Evolutionary conservation across 164 flowering plant species (phyloP).

Genomic region (Macadamia tetraphylla): DNA sequence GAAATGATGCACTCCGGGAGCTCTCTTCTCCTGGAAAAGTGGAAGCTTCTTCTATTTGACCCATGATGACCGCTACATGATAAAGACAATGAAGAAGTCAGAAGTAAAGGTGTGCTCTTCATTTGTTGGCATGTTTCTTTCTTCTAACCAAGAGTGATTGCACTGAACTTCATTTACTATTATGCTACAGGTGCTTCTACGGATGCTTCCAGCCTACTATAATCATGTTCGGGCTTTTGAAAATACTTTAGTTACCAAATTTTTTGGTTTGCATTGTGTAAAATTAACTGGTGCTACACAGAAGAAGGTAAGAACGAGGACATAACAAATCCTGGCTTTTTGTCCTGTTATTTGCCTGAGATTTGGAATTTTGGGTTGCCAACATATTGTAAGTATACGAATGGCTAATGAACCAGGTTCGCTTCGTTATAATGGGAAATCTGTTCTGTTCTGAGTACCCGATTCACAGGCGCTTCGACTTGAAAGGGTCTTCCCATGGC

Average conservation of each 20-base stretch:
- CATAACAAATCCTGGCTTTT: neutral
- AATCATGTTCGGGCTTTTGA: conserved; percentile 80
- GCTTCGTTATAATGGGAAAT: conserved; percentile 66
- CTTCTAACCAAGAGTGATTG: neutral
- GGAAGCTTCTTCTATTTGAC: conserved; percentile 92
- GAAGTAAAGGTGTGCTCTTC: conserved; percentile 62
- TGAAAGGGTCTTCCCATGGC: conserved; percentile 67
- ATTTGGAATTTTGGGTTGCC: neutral
- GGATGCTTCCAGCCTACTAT: conserved; percentile 90
- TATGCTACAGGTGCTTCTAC: conserved; percentile 52
- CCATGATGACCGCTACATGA: conserved; percentile 80
- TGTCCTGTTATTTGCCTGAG: neutral
- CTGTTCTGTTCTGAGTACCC: conserved; percentile 47
- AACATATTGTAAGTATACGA: neutral
- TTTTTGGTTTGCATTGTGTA: conserved; percentile 88
- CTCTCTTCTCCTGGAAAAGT: conserved; percentile 97
- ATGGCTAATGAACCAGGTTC: conserved; percentile 36
- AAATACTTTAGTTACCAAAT: conserved; percentile 77
- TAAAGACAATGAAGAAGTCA: conserved; percentile 81
- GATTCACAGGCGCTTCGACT: conserved; percentile 52
- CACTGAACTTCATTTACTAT: conserved; percentile 5
- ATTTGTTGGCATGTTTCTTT: neutral
- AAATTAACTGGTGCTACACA: conserved; percentile 67
- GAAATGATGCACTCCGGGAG: conserved; percentile 90
- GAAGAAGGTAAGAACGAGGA: conserved; percentile 49